phyloP scores from a whole-genome alignment of 176 grass and related monocot genomes.

The Avena sativa region DNA sequence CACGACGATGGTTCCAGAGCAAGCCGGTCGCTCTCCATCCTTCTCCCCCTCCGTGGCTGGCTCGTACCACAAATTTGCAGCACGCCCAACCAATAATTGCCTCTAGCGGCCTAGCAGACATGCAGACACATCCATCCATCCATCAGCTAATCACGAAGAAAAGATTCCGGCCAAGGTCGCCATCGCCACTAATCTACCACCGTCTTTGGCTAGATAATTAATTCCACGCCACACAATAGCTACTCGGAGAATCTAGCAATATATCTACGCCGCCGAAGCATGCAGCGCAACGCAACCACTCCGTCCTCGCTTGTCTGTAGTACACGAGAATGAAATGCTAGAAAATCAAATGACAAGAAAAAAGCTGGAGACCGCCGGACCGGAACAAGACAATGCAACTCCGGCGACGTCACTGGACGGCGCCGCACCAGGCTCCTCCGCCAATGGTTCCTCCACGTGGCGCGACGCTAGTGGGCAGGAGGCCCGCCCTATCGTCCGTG shows the following conservation, averaged over 20 bases:
- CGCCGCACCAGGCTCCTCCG: conserved; percentile 1
- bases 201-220: background rate
- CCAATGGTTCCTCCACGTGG: conserved; percentile 48
- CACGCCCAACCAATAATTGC: background rate
- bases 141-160: conserved; percentile 8
- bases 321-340: background rate
- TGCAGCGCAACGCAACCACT: conserved; percentile 1
- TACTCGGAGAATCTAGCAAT: background rate
- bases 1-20: background rate
- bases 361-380: background rate
- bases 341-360: background rate
- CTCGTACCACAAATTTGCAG: background rate
- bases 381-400: background rate
- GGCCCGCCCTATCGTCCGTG: conserved; percentile 39
- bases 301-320: background rate
- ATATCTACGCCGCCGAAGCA: conserved; percentile 15
- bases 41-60: background rate
- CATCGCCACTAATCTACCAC: conserved; percentile 15
- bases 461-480: background rate
- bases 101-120: background rate
- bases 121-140: background rate
- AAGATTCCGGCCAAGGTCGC: conserved; percentile 29
- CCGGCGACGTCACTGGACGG: conserved; percentile 47
- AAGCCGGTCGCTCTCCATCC: background rate
- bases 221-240: background rate